Evolutionary conservation across 805 yeast species (phyloP).

Genomic region (Candida fluviatilis): DNA sequence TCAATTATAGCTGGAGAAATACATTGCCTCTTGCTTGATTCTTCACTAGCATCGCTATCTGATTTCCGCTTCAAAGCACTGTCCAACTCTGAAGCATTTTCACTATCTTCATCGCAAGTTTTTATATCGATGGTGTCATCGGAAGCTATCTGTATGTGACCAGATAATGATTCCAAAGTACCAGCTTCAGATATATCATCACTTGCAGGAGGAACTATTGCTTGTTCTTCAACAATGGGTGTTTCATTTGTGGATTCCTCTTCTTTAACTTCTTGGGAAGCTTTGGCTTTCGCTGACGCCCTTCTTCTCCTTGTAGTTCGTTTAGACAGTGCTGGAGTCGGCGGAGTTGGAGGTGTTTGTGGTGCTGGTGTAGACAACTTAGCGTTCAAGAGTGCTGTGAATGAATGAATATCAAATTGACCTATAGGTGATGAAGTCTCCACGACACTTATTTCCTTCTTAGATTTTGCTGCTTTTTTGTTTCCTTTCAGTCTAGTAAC

Average conservation of each 20-base stretch:
- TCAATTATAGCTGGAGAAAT: background rate
- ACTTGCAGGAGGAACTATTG: background rate
- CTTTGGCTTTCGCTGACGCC: slow-evolving; percentile 5
- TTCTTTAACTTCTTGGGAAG: background rate
- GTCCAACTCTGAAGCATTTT: background rate
- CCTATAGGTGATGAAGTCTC: slow-evolving; percentile 1
- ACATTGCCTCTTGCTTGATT: background rate
- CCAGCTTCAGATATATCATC: slow-evolving; percentile 3
- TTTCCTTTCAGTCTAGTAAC: background rate
- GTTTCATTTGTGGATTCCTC: background rate
- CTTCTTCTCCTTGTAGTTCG: slow-evolving; percentile 4
- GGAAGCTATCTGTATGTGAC: background rate
- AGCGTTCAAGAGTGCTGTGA: slow-evolving; percentile 22
- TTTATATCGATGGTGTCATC: background rate
- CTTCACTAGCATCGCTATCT: background rate
- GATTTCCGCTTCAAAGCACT: background rate
- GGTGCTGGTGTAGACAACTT: slow-evolving; percentile 13
- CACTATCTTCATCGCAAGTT: background rate
- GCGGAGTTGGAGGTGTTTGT: background rate
- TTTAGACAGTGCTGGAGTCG: background rate
- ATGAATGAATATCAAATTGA: slow-evolving; percentile 22
- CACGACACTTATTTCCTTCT: background rate
- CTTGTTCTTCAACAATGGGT: slow-evolving; percentile 12
- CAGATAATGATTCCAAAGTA: slow-evolving; percentile 3
- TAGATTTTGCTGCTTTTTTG: slow-evolving; percentile 1